These are phyloP conservation scores for Penicillium coprophilum DNA, from an alignment of 495 filamentous ascomycete genomes.

Conservation along the genomic window DNA sequence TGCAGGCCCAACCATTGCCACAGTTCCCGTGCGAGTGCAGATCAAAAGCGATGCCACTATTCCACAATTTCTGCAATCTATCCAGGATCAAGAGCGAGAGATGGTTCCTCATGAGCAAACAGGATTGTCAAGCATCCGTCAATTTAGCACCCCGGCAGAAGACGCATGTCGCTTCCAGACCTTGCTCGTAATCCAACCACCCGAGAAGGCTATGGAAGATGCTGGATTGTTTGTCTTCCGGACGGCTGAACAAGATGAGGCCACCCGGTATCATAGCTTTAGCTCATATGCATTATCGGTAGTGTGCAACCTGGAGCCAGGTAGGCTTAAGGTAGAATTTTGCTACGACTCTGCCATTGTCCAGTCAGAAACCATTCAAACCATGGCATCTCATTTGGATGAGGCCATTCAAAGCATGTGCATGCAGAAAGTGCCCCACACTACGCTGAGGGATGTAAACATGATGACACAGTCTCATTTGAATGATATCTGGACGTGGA, in stretches of 20 bases:
- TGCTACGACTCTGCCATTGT: neutral
- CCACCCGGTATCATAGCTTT: neutral
- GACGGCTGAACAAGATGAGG: too few relatives aligned
- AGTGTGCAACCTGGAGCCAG: neutral
- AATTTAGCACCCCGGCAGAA: neutral
- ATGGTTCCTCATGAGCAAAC: neutral
- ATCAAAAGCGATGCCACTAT: neutral
- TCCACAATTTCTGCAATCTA: neutral
- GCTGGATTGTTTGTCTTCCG: too few relatives aligned
- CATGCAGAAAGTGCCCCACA: neutral
- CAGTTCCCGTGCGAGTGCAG: slow-evolving; percentile 1
- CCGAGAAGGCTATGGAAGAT: too few relatives aligned
- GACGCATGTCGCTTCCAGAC: neutral
- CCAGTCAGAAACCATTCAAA: neutral
- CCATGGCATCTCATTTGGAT: neutral
- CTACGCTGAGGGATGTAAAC: neutral
- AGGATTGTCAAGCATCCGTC: neutral
- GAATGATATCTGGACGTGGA: slow-evolving; percentile 9
- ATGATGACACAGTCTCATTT: slow-evolving; percentile 1
- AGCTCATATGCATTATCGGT: neutral
- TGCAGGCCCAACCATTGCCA: slow-evolving; percentile 5
- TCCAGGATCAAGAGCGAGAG: neutral
- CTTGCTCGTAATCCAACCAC: neutral
- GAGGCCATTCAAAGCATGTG: neutral
- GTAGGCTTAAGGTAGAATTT: neutral